Evolutionary conservation across 805 yeast genomes (phyloP).

Genomic region (Peterozyma xylosa): DNA sequence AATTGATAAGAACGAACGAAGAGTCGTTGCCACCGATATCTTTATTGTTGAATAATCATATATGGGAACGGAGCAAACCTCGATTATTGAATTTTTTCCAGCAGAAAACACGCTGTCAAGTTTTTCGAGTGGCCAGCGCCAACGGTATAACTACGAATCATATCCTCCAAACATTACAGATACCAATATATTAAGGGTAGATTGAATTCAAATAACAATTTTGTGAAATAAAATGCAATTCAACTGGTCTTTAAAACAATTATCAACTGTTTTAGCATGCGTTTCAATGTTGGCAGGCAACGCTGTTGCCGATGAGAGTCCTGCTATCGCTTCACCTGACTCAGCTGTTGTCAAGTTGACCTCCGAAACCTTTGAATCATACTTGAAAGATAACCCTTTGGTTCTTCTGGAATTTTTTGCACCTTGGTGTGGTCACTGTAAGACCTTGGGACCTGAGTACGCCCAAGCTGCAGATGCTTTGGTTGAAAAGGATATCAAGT

Average conservation of each 20-base stretch:
- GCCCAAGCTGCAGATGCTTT: slow-evolving; percentile 63
- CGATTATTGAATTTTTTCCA: too few species aligned
- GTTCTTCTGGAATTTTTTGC: slow-evolving; percentile 86
- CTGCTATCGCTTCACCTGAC: slow-evolving; percentile 71
- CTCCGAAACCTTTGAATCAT: slow-evolving; percentile 54
- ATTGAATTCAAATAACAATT: slow-evolving; percentile 18
- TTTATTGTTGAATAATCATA: too few species aligned
- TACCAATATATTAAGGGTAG: too few species aligned
- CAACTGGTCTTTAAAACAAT: slow-evolving; percentile 5
- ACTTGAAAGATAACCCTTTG: slow-evolving; percentile 64
- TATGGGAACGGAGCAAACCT: too few species aligned
- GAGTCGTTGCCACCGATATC: too few species aligned
- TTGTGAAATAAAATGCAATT: not conserved
- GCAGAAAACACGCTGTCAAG: too few species aligned
- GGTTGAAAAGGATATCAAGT: slow-evolving; percentile 52
- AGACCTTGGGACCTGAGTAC: slow-evolving; percentile 76
- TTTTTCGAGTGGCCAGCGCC: too few species aligned
- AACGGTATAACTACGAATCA: too few species aligned
- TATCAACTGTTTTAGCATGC: slow-evolving; percentile 6
- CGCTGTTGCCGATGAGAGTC: slow-evolving; percentile 34
- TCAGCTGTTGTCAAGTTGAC: slow-evolving; percentile 83
- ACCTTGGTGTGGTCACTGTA: slow-evolving; percentile 98
- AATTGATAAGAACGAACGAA: too few species aligned
- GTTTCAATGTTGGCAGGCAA: slow-evolving; percentile 2
- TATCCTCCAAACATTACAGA: too few species aligned